Conservation (phyloP, 2,329 filamentous ascomycete species). For the Colletotrichum karsti region DNA sequence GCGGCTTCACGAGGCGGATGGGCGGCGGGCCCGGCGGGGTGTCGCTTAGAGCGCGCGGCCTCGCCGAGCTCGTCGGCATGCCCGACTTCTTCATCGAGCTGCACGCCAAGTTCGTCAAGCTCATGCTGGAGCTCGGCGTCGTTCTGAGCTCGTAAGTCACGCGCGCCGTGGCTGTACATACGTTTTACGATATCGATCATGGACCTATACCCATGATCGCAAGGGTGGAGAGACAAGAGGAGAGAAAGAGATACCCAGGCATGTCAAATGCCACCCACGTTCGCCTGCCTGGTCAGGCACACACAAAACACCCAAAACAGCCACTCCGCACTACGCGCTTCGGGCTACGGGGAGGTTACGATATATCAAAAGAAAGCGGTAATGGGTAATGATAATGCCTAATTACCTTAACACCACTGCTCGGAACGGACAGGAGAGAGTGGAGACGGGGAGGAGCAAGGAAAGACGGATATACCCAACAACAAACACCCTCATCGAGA, state of each 20-base stretch:
- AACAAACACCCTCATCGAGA: not conserved
- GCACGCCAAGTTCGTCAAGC: conserved; percentile 69
- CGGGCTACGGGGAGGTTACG: no score
- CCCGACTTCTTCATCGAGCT: conserved; percentile 76
- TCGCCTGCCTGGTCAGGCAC: not conserved
- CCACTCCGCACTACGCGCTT: not conserved
- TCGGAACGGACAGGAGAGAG: not conserved
- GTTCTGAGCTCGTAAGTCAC: conserved; percentile 56
- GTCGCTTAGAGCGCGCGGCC: conserved; percentile 64
- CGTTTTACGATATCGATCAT: not conserved
- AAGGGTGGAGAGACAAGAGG: not conserved
- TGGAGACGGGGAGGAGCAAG: not conserved
- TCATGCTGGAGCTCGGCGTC: conserved; percentile 67
- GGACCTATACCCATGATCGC: not conserved
- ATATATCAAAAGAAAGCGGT: conserved; percentile 24
- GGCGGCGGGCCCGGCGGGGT: conserved; percentile 64
- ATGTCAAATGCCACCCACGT: not conserved
- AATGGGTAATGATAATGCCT: conserved; percentile 33
- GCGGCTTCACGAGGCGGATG: conserved; percentile 66
- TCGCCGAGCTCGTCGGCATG: conserved; percentile 72
- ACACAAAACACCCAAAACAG: not conserved
- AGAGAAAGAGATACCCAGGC: not conserved
- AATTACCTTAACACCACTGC: conserved; percentile 11
- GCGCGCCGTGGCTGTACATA: not conserved
- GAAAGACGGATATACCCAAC: conserved; percentile 22